Percentiles rank a stretch among this genome's conserved stretches.
These are phyloP conservation scores for Mucuna pruriens DNA, from an alignment of 306 rosid genomes.

Conservation along the genomic window DNA sequence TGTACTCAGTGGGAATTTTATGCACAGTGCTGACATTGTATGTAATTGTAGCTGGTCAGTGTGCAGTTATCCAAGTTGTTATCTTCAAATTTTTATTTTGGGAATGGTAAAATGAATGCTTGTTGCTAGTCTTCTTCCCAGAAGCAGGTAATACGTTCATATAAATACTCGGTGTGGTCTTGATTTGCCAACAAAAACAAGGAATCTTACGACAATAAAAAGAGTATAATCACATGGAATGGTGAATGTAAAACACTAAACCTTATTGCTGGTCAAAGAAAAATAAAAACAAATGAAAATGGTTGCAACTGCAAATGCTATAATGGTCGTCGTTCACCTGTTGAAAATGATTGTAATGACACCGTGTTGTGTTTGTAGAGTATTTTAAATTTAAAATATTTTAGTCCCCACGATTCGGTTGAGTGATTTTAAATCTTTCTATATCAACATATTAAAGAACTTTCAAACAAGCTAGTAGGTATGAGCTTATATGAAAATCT, in stretches of 20 bases:
- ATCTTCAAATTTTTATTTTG: slow-evolving; percentile 12
- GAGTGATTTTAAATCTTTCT: no score
- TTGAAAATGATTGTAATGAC: no score
- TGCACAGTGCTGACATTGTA: slow-evolving; percentile 30
- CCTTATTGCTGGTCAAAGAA: neutral
- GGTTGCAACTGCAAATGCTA: neutral
- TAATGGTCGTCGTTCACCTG: no score
- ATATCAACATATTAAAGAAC: no score
- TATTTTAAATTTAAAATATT: no score
- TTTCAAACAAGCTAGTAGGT: no score
- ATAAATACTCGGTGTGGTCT: no score
- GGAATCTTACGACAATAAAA: neutral
- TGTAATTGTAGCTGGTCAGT: slow-evolving; percentile 18
- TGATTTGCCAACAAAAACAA: neutral
- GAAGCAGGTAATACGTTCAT: no score
- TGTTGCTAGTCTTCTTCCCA: neutral
- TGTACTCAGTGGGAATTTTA: slow-evolving; percentile 25
- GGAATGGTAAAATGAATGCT: slow-evolving; percentile 6
- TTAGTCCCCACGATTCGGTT: no score
- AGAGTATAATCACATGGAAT: neutral
- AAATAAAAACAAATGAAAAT: neutral
- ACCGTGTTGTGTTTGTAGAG: no score
- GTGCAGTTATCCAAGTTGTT: slow-evolving; percentile 30
- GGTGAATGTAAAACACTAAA: neutral
- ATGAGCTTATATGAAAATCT: no score